Evolutionary conservation across 176 grass and related monocot species (phyloP), one percentile per base, ranked within the genome.

Genomic region (Microstegium vimineum): DNA sequence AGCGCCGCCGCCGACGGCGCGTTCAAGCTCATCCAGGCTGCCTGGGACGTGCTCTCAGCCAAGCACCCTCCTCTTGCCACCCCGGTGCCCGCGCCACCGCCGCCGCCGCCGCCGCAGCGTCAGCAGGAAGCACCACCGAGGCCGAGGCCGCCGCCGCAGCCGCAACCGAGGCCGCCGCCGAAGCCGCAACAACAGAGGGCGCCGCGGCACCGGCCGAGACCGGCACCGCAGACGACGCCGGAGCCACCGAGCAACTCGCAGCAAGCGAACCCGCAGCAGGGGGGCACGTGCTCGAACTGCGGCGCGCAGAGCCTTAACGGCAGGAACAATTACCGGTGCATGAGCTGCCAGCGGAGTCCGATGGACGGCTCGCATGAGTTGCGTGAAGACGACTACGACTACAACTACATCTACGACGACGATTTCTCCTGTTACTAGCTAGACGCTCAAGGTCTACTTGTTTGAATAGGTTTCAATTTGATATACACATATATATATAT

Each of bases 1-100:
- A 60, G 32, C 11, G 30, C 33, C 10, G 74, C 74, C 0, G 74
- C 74, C 22, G 52, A 60, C 32, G 74, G 74, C 6, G 74, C 51
- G 3, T 76, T 76, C 74, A 76, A 76, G 74, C 74, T 60, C 33
- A 14, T 76, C 32, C 74, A 76, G 22, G 52, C 20, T n/a, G 51
- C 52, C 2, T 76, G 51, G 51, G 12, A 76, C 0, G 49, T 12
- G 52, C 75, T 78, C 2, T 45, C 25, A 25, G 15, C 25, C 59
- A 62, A 14, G 37, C 57, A 62, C 23, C 34, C 75, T 25, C 74
- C 74, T 12, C 22, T 11, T 1, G 5, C 2, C 14, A 10, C 27
- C 17, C 0, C 28, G 17, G 9, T 2, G 46, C 45, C 18, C 28
- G 4, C 14, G 8, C 47, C 46, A 0, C 22, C 54, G 11, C 4